Evolutionary conservation across 75 land plant genomes (phyloP), one percentile per base, ranked within the genome.

Genomic region (Selaginella tamariscina): DNA sequence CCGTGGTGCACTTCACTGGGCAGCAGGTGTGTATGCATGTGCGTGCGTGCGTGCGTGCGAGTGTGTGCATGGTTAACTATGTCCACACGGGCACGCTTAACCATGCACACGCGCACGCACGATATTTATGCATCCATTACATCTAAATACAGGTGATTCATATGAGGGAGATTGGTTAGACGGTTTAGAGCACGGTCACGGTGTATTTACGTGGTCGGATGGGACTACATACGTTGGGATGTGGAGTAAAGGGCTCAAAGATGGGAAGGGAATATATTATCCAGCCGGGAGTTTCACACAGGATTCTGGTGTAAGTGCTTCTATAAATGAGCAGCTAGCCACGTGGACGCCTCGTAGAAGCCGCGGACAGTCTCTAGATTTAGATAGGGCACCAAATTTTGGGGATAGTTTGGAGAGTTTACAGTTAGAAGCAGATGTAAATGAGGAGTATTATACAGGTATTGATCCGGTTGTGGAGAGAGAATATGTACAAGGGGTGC

Each of bases 401-500:
- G 72, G 59, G 27, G 72, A 32, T 24, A 57, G 31, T 1, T 55
- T 81, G 15, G 76, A 74, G 31, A 84, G 83, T 23, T 67, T 82
- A 27, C 56, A 75, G n/a, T 21, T 49, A 76, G 87, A 80, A 66
- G 78, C 70, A 24, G 29, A 2, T 30, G 70, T 71, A 8, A 65
- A n/a, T 28, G 62, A 44, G 32, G 70, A 69, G 68, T 20, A 49
- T 62, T 84, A 32, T 22, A 54, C 59, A 9, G 15, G 55, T 55
- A 29, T 62, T 24, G 73, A 33, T 70, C 64, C 71, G 33, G 82
- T 93, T 0, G 64, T 93, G 55, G 96, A 87, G 71, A 69, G 96
- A n/a, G 96, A 93, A 74, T 93, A 93, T 67, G 88, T 85, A 75
- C 98, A 93, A 77, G 98, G 98, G 31, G 98, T 93, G 62, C 69